These are phyloP conservation scores for Physaria fendleri DNA, from an alignment of 345 rosid species.

Conservation along the genomic window DNA sequence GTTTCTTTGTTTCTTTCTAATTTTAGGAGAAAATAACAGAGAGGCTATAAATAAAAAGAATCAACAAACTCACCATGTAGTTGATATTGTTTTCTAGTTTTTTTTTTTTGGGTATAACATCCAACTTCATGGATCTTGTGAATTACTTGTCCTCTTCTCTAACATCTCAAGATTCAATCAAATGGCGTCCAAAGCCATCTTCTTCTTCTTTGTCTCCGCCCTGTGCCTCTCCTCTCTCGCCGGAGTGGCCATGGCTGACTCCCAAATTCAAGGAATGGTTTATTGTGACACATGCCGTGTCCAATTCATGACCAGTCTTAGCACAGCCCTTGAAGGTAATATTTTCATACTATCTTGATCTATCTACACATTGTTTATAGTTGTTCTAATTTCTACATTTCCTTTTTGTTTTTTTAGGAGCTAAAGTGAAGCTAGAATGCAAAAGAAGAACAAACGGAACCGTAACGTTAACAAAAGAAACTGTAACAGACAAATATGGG, in stretches of 20 bases:
- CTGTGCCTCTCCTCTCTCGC: slow-evolving; percentile 39
- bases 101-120: slow-evolving; percentile 1
- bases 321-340: slow-evolving; percentile 38
- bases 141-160: slow-evolving; percentile 29
- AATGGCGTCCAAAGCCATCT: slow-evolving; percentile 29
- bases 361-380: not conserved
- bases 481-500: slow-evolving; percentile 34
- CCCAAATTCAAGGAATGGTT: slow-evolving; percentile 43
- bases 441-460: slow-evolving; percentile 30
- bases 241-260: slow-evolving; percentile 22
- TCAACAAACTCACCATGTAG: not conserved
- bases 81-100: not conserved
- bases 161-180: not conserved
- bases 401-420: no score
- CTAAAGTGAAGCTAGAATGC: slow-evolving; percentile 57
- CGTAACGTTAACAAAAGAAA: slow-evolving; percentile 32
- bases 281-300: slow-evolving; percentile 60
- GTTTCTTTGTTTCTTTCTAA: not conserved
- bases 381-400: no score
- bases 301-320: slow-evolving; percentile 48
- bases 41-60: slow-evolving; percentile 11
- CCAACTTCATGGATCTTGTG: slow-evolving; percentile 12
- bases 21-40: slow-evolving; percentile 7
- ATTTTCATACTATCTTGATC: no score
- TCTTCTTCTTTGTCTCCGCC: slow-evolving; percentile 37